phyloP scores from a whole-genome alignment of 148 eudicot genomes.

The Rhododendron henanense region DNA sequence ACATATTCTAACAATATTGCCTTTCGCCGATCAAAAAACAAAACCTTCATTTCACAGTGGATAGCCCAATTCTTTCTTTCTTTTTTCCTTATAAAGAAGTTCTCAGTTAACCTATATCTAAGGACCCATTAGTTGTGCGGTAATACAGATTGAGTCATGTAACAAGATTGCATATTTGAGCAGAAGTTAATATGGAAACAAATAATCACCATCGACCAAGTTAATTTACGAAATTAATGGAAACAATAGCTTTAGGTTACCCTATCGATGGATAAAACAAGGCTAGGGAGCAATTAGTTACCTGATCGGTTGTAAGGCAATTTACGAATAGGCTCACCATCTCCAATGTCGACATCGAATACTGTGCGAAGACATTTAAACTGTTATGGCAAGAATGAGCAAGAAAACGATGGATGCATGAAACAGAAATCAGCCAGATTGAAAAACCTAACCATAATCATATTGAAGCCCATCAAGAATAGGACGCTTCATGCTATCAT shows the following conservation, averaged over 20 bases:
- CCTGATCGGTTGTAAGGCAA: conserved; percentile 94
- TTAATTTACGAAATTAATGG: background rate
- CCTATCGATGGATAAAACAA: background rate
- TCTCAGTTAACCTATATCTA: background rate
- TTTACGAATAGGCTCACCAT: conserved; percentile 90
- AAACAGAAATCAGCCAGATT: background rate
- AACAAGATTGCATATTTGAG: background rate
- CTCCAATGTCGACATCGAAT: conserved; percentile 96
- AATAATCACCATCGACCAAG: background rate
- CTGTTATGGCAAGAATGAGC: background rate
- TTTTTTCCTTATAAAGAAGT: background rate
- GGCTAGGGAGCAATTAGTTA: conserved; percentile 21
- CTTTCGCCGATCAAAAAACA: too few relatives aligned
- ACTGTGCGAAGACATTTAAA: conserved; percentile 34
- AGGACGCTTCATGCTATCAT: conserved; percentile 64
- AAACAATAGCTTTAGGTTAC: background rate
- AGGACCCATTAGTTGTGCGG: background rate
- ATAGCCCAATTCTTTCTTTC: background rate
- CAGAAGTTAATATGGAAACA: background rate
- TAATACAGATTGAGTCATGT: background rate
- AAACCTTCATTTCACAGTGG: too few relatives aligned
- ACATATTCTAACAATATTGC: too few relatives aligned
- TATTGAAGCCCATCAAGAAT: conserved; percentile 70
- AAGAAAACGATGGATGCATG: background rate
- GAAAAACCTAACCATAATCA: conserved; percentile 64